Evolutionary conservation across 805 yeast species (phyloP).

Genomic region (Nakazawaea ishiwadae): DNA sequence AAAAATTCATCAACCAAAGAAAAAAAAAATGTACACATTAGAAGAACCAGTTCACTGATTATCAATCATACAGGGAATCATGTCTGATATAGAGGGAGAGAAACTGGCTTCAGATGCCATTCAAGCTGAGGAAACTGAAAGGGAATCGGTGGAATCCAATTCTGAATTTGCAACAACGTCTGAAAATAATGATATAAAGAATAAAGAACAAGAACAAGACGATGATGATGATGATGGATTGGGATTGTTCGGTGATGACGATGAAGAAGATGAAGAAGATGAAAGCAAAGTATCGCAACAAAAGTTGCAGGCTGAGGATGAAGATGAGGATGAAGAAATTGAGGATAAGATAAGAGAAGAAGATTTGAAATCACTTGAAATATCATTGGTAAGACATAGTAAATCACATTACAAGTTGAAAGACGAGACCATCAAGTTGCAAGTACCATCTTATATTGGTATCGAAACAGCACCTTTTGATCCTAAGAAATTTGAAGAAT

Average conservation of each 20-base stretch:
- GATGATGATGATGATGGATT: slow-evolving; percentile 37
- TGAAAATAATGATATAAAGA: neutral
- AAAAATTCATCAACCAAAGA: too few species aligned
- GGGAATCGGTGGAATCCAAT: too few species aligned
- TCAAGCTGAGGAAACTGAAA: too few species aligned
- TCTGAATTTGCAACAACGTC: too few species aligned
- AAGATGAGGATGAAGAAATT: slow-evolving; percentile 30
- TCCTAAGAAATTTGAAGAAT: slow-evolving; percentile 45
- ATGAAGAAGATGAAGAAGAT: slow-evolving; percentile 27
- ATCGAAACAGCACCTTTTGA: slow-evolving; percentile 88
- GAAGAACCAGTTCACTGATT: too few species aligned
- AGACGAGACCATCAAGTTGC: slow-evolving; percentile 36
- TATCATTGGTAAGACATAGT: slow-evolving; percentile 48
- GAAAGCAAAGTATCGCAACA: slow-evolving; percentile 13
- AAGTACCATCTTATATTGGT: slow-evolving; percentile 77
- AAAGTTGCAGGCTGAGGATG: slow-evolving; percentile 28
- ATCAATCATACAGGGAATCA: too few species aligned
- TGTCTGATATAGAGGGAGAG: too few species aligned
- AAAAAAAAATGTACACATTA: too few species aligned
- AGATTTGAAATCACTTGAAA: slow-evolving; percentile 33
- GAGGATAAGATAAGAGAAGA: slow-evolving; percentile 15
- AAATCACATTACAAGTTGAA: slow-evolving; percentile 33
- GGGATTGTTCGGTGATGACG: slow-evolving; percentile 23
- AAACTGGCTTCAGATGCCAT: too few species aligned
- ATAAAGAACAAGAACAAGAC: slow-evolving; percentile 15